These are phyloP conservation scores for Dothistroma pini DNA, from an alignment of 2,329 filamentous ascomycete species.

Conservation along the genomic window DNA sequence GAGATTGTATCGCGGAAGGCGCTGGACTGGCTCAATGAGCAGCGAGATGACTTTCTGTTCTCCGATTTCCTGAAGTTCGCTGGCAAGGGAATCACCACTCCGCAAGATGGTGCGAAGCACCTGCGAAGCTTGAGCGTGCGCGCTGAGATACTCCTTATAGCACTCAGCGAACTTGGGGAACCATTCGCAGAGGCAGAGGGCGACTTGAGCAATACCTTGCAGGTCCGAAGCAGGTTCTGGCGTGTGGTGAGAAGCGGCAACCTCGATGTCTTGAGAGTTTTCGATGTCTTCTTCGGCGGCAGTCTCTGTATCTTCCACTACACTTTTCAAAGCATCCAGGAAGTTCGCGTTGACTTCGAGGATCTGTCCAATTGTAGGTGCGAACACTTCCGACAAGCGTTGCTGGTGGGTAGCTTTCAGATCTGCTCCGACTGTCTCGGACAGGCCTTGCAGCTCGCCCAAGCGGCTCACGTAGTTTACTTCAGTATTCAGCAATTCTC, in stretches of 20 bases:
- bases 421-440: conserved; percentile 74
- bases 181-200: conserved; percentile 80
- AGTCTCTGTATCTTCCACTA: conserved; percentile 80
- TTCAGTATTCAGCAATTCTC: conserved; percentile 87
- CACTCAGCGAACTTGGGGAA: conserved; percentile 88
- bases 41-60: conserved; percentile 88
- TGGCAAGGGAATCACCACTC: conserved; percentile 74
- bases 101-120: conserved; percentile 74
- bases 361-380: conserved; percentile 74
- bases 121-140: conserved; percentile 81
- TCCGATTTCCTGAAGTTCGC: conserved; percentile 74
- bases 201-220: conserved; percentile 68
- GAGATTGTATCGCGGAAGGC: conserved; percentile 88
- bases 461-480: conserved; percentile 73
- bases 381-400: conserved; percentile 74
- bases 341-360: conserved; percentile 78
- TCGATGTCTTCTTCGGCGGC: conserved; percentile 76
- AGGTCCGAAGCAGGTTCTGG: conserved; percentile 41
- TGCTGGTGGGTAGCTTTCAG: conserved; percentile 51
- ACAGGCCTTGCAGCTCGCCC: conserved; percentile 75
- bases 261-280: conserved; percentile 41
- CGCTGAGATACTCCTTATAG: conserved; percentile 89
- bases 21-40: conserved; percentile 93
- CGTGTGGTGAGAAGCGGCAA: conserved; percentile 56
- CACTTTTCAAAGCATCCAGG: conserved; percentile 66